Base-by-base conservation (phyloP, 805 yeast genomes). In the Wickerhamomyces queroliae region DNA sequence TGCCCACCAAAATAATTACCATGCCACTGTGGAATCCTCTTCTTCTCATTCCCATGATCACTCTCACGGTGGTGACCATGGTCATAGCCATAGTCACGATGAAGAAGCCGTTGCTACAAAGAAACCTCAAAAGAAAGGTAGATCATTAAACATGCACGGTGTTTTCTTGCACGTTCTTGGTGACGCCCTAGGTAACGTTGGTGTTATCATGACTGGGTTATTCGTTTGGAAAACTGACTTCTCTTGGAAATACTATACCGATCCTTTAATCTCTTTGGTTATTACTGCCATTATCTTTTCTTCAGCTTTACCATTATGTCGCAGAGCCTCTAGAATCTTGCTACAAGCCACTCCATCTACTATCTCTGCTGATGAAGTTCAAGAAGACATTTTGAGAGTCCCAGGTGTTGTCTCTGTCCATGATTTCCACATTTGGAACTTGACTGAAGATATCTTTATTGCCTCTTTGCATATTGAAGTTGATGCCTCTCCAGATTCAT, bases 381-480 rank as follows among this genome's bases (percentile, higher is more conserved):
- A 80, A 42, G 66, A 70, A 36, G 86, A 85, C 44, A 82, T 91
- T 33, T 61, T 78, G 27, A 64, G 74, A 15, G 69, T 93, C 16
- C 74, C 78, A 1, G 85, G 90, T 20, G 91, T 91, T 37, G 71
- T 76, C 41, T 84, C 95, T 2, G 81, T 93, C 24, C 99, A 91
- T 61, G 99, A 91, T 63, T 81, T 91, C 70, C 99, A 91, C 62
- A 81, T 91, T 42, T 91, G 99, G 99, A 91, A 89, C 58, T 72
- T 91, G 50, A 86, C 90, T 36, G 99, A 91, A 63, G 83, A 80
- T 44, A 74, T 85, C 40, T 72, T 80, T 48, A 86, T 91, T 56
- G 96, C 97, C 1, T 83, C 96, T 1, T 70, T 93, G 44, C 99
- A 91, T 59, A 83, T 89, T 30, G 86, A 88, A 53, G 71, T 93